phyloP scores from a whole-genome alignment of 352 stramenopile species.

The Phytophthora parvispora region DNA sequence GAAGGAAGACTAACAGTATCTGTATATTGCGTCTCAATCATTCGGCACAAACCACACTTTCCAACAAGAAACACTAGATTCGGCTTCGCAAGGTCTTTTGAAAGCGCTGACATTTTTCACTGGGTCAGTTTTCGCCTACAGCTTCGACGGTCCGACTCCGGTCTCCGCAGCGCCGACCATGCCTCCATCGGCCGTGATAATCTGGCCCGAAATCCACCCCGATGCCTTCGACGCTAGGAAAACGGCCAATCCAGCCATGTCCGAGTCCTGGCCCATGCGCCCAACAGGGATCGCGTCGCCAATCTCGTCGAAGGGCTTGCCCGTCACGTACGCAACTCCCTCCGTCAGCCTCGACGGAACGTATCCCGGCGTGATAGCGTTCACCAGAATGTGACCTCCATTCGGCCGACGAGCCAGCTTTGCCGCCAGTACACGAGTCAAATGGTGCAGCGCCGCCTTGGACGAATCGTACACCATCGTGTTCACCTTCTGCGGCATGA shows the following conservation, averaged over 20 bases:
- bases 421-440: slow-evolving; percentile 93
- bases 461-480: slow-evolving; percentile 96
- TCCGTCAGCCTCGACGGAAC: slow-evolving; percentile 93
- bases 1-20: too few relatives aligned
- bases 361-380: slow-evolving; percentile 94
- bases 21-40: too few relatives aligned
- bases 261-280: slow-evolving; percentile 86
- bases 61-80: too few relatives aligned
- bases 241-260: slow-evolving; percentile 95
- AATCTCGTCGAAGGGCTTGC: slow-evolving; percentile 68
- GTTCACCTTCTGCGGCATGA: slow-evolving; percentile 88
- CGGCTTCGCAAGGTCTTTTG: too few relatives aligned
- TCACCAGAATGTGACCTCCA: slow-evolving; percentile 95
- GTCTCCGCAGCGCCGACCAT: slow-evolving; percentile 62
- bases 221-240: slow-evolving; percentile 93
- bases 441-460: slow-evolving; percentile 96
- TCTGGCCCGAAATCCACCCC: slow-evolving; percentile 93
- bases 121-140: too few relatives aligned
- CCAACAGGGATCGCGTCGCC: slow-evolving; percentile 80
- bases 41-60: too few relatives aligned
- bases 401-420: slow-evolving; percentile 90
- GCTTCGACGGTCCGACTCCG: slow-evolving; percentile 38
- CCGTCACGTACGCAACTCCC: slow-evolving; percentile 67
- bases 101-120: too few relatives aligned
- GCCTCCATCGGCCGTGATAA: slow-evolving; percentile 95